A percentile compares a stretch with the other conserved stretches of the same genome.
phyloP scores from a whole-genome alignment of 2,329 filamentous ascomycete species.

The Cladorrhinum sp. region DNA sequence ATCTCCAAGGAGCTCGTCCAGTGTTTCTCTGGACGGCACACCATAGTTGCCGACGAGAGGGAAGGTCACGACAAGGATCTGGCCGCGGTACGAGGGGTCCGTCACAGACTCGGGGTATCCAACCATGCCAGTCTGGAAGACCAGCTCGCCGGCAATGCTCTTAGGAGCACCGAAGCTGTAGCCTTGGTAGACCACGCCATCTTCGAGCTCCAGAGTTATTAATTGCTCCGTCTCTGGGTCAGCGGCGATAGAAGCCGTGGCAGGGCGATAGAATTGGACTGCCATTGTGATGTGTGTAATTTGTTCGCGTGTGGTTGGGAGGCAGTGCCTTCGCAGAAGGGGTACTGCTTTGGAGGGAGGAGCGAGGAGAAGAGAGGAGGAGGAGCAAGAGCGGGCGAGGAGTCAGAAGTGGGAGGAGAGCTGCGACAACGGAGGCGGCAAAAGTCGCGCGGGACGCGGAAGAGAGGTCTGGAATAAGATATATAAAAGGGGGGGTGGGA shows the following conservation, averaged over 20 bases:
- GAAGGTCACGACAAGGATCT: conserved; percentile 98
- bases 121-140: conserved; percentile 99
- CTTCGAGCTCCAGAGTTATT: conserved; percentile 87
- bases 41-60: conserved; percentile 97
- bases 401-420: not conserved
- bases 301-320: not conserved
- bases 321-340: not conserved
- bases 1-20: conserved; percentile 80
- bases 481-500: conserved; percentile 3
- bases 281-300: conserved; percentile 35
- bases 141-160: conserved; percentile 92
- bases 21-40: conserved; percentile 84
- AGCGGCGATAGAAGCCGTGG: conserved; percentile 55
- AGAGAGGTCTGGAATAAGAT: not conserved
- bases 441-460: not conserved
- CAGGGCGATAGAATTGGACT: conserved; percentile 48
- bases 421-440: conserved; percentile 5
- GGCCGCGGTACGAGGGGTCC: conserved; percentile 83
- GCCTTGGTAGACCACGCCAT: conserved; percentile 87
- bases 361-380: conserved; percentile 3
- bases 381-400: not conserved
- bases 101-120: conserved; percentile 96
- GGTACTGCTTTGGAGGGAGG: not conserved
- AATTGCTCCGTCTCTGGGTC: conserved; percentile 56
- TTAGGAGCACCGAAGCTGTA: conserved; percentile 95